Conservation (phyloP, 345 rosid genomes). For the Schrenkiella parvula region DNA sequence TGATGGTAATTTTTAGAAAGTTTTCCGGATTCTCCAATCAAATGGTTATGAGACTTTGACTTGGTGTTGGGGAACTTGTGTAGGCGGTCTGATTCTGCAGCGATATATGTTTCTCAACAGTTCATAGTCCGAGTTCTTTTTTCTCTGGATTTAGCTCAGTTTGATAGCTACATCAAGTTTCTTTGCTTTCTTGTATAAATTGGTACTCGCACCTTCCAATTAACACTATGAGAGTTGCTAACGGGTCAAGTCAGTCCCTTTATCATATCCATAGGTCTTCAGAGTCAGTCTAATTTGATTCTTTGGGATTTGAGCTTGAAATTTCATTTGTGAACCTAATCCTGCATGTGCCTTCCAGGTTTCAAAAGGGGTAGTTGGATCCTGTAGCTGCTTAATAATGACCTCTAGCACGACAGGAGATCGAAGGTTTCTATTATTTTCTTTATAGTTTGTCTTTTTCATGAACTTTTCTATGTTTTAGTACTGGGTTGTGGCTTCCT, state of each 20-base stretch:
- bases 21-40: neutral
- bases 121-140: neutral
- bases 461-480: neutral
- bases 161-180: neutral
- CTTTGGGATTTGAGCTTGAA: neutral
- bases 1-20: constrained; percentile 1
- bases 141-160: neutral
- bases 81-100: neutral
- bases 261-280: neutral
- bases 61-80: neutral
- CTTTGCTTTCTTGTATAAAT: neutral
- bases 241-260: neutral
- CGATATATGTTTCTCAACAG: neutral
- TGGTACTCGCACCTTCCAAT: neutral
- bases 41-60: neutral
- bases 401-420: constrained; percentile 33
- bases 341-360: constrained; percentile 8
- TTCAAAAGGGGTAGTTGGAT: neutral
- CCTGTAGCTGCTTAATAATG: constrained; percentile 28
- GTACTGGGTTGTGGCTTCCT: neutral
- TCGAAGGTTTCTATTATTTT: constrained; percentile 23
- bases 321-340: neutral
- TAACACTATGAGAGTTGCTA: neutral
- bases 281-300: neutral
- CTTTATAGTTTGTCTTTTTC: neutral